A percentile compares a stretch with the other conserved stretches of the same genome.
These are phyloP conservation scores for Pyrus communis DNA, from an alignment of 306 rosid species.

Conservation along the genomic window DNA sequence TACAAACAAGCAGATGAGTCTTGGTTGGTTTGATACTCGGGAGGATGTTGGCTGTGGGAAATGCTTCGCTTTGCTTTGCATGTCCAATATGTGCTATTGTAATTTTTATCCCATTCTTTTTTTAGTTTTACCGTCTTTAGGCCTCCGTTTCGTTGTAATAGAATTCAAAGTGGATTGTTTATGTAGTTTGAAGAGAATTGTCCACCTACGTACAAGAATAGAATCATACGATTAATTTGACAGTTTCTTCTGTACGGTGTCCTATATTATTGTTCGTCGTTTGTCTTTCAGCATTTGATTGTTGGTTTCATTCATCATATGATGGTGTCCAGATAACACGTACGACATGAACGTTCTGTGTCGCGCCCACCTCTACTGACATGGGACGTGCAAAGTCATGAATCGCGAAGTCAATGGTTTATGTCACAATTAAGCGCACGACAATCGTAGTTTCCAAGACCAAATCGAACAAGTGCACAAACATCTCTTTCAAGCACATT, in stretches of 20 bases:
- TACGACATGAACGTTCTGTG: too few species aligned
- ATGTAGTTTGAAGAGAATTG: conserved; percentile 19
- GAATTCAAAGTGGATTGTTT: conserved; percentile 4
- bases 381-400: too few species aligned
- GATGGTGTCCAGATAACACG: too few species aligned
- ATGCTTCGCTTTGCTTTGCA: conserved; percentile 22
- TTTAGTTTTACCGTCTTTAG: not conserved
- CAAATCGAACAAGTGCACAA: too few species aligned
- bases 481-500: too few species aligned
- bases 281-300: not conserved
- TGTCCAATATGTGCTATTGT: conserved; percentile 22
- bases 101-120: conserved; percentile 7
- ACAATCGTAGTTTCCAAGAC: too few species aligned
- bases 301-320: not conserved
- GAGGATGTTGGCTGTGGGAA: conserved; percentile 32
- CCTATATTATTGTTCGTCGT: not conserved
- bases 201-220: conserved; percentile 12
- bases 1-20: conserved; percentile 25
- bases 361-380: too few species aligned
- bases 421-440: too few species aligned
- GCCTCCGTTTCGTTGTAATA: conserved; percentile 12
- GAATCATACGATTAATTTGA: conserved; percentile 5
- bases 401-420: too few species aligned
- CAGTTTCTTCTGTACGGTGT: not conserved
- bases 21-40: conserved; percentile 18